Evolutionary conservation across 495 filamentous ascomycete genomes (phyloP).

Genomic region (Ascodesmis nigricans): DNA sequence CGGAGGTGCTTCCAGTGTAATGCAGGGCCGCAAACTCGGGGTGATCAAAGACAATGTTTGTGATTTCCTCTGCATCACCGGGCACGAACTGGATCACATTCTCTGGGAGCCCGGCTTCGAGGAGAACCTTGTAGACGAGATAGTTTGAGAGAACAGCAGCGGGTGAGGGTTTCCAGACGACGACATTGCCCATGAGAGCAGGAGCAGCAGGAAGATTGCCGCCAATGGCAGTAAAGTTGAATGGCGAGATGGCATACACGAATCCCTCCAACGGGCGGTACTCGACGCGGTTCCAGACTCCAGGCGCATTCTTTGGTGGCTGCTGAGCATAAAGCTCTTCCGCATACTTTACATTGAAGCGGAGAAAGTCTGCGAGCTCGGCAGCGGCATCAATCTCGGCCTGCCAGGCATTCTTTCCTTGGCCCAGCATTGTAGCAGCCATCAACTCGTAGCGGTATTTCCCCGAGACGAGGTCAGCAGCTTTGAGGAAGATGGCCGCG

Average conservation of each 20-base stretch:
- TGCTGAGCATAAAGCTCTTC: constrained; percentile 74
- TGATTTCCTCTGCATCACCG: constrained; percentile 54
- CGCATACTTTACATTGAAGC: constrained; percentile 74
- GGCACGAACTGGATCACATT: constrained; percentile 70
- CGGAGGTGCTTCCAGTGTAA: constrained; percentile 60
- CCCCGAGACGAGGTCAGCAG: constrained; percentile 63
- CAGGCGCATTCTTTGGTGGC: constrained; percentile 50
- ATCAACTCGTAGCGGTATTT: constrained; percentile 89
- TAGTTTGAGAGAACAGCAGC: constrained; percentile 51
- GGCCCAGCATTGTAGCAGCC: constrained; percentile 80
- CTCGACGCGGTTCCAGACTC: constrained; percentile 65
- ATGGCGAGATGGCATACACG: constrained; percentile 66
- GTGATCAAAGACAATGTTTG: constrained; percentile 42
- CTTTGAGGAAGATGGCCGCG: constrained; percentile 85
- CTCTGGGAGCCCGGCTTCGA: constrained; percentile 63
- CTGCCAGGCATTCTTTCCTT: constrained; percentile 93
- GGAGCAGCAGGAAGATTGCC: constrained; percentile 54
- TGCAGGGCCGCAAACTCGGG: constrained; percentile 53
- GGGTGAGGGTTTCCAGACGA: constrained; percentile 75
- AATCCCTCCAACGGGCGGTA: constrained; percentile 73
- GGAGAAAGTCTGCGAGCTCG: constrained; percentile 75
- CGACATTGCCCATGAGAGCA: constrained; percentile 65
- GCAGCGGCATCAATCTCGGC: constrained; percentile 90
- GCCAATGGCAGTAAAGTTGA: constrained; percentile 77
- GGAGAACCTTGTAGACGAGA: constrained; percentile 58